phyloP scores from a whole-genome alignment of 768 basidiomycete species.

The Inosperma sp. region DNA sequence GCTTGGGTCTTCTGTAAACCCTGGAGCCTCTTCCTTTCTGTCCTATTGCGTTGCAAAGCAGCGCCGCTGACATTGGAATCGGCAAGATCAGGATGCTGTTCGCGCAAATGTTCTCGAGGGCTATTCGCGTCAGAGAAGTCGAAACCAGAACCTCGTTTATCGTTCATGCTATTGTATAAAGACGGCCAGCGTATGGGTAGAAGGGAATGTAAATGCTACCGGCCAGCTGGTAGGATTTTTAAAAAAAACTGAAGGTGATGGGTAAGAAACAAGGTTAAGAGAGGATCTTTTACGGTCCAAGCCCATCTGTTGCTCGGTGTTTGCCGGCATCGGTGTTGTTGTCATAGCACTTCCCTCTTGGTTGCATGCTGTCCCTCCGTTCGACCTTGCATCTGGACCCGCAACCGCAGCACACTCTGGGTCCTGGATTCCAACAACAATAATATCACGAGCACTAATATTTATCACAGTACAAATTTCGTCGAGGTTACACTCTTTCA shows the following conservation, averaged over 20 bases:
- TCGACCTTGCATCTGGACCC: no score
- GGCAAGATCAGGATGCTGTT: constrained; percentile 50
- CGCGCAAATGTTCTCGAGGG: constrained; percentile 33
- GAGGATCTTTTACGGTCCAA: no score
- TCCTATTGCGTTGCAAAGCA: constrained; percentile 78
- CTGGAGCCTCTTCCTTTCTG: constrained; percentile 78
- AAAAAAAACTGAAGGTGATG: background rate
- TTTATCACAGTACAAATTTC: no score
- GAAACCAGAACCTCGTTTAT: constrained; percentile 52
- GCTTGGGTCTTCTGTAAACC: constrained; percentile 69
- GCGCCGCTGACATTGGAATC: constrained; percentile 23
- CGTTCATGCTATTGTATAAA: constrained; percentile 21
- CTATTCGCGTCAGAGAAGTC: constrained; percentile 60
- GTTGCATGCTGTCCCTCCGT: no score
- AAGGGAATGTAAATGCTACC: constrained; percentile 39
- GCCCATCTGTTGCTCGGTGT: no score
- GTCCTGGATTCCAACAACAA: no score
- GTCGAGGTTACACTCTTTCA: no score
- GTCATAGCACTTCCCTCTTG: no score
- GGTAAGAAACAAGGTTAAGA: constrained; percentile 17
- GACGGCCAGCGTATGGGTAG: constrained; percentile 40
- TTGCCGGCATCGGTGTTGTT: no score
- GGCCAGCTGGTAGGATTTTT: constrained; percentile 40
- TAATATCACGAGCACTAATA: no score
- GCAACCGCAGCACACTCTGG: no score